Percentiles rank a stretch among this genome's conserved stretches.
Evolutionary conservation across 2,329 filamentous ascomycete species (phyloP).

Genomic region (Cladosporium phlei): DNA sequence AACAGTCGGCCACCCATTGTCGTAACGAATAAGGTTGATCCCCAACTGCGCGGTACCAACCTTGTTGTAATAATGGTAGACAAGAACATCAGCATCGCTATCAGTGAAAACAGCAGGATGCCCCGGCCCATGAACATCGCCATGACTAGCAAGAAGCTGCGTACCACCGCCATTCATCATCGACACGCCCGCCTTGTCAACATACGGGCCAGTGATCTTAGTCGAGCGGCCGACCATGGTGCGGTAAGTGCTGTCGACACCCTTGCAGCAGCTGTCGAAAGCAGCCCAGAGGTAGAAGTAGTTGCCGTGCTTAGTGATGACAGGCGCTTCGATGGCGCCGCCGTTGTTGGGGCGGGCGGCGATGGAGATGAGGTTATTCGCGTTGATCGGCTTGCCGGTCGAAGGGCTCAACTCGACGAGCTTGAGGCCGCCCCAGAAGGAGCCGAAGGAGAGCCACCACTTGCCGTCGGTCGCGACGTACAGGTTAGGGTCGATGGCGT

Average conservation of each 20-base stretch:
- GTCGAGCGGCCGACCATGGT: conserved; percentile 10
- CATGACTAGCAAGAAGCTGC: conserved; percentile 56
- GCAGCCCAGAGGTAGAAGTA: conserved; percentile 15
- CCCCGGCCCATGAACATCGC: conserved; percentile 59
- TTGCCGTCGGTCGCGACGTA: conserved; percentile 38
- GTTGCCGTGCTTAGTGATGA: conserved; percentile 14
- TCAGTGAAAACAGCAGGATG: conserved; percentile 59
- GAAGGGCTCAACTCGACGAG: conserved; percentile 8
- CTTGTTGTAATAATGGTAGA: conserved; percentile 13
- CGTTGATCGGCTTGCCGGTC: conserved; percentile 12
- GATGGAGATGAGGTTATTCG: conserved; percentile 11
- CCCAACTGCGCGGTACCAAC: conserved; percentile 11
- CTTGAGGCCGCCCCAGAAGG: conserved; percentile 55
- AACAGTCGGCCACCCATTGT: conserved; percentile 10
- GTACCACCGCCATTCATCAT: conserved; percentile 53
- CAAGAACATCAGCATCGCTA: conserved; percentile 12
- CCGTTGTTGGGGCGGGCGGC: conserved; percentile 11
- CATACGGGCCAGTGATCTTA: conserved; percentile 7
- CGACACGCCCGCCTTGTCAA: conserved; percentile 10
- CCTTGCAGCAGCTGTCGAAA: conserved; percentile 12
- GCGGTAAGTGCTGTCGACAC: conserved; percentile 12
- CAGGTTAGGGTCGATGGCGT: conserved; percentile 50
- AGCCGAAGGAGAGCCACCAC: conserved; percentile 59
- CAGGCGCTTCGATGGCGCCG: conserved; percentile 10
- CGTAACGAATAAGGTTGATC: conserved; percentile 12